Percentiles rank a stretch among this genome's conserved stretches.
Evolutionary conservation across 345 rosid species (phyloP).

Genomic region (Populus pruinosa): DNA sequence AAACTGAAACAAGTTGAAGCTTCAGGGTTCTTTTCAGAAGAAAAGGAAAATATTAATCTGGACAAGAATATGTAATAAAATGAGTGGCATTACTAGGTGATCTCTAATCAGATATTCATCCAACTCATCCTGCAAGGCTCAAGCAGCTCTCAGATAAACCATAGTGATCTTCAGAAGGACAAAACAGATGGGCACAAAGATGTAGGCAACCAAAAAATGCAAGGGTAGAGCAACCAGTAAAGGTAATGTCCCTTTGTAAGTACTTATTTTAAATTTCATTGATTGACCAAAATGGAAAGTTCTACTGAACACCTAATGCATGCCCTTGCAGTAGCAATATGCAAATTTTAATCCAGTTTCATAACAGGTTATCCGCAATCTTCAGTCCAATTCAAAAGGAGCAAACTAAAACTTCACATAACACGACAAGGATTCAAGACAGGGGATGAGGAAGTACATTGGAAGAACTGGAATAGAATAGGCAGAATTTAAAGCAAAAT

Average conservation of each 20-base stretch:
- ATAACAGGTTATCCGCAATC: not conserved
- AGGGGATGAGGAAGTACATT: not conserved
- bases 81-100: not conserved
- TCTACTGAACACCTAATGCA: not conserved
- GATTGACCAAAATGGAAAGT: not conserved
- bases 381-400: not conserved
- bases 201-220: not conserved
- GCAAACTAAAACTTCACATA: not conserved
- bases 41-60: not conserved
- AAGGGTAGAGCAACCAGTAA: not conserved
- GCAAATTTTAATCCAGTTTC: not conserved
- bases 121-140: not conserved
- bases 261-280: not conserved
- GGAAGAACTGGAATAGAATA: not conserved
- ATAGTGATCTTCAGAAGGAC: not conserved
- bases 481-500: not conserved
- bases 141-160: not conserved
- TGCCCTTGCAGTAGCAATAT: not conserved
- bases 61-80: not conserved
- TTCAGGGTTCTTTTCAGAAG: not conserved
- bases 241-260: not conserved
- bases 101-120: not conserved
- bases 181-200: not conserved
- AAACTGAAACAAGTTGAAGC: not conserved
- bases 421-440: not conserved